Percentiles rank a stretch among this genome's conserved stretches.
Evolutionary conservation across 768 basidiomycete species (phyloP).

Genomic region (Amanita inopinata): DNA sequence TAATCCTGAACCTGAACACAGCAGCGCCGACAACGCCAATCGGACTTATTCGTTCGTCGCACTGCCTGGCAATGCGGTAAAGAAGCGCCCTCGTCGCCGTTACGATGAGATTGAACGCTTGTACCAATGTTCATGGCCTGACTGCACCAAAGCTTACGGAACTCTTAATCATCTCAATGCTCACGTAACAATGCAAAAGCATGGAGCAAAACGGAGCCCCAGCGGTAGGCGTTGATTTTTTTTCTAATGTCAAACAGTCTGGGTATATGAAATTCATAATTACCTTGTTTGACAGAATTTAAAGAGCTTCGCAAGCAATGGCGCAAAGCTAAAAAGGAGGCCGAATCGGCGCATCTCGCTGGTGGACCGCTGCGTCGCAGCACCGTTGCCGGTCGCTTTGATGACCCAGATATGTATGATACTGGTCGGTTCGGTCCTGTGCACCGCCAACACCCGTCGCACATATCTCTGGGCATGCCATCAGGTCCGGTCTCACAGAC

Average conservation of each 20-base stretch:
- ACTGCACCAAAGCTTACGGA: slow-evolving; percentile 79
- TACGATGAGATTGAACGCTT: slow-evolving; percentile 95
- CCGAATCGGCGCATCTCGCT: slow-evolving; percentile 20
- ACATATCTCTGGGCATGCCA: slow-evolving; percentile 19
- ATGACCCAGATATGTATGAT: slow-evolving; percentile 22
- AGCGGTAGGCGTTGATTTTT: slow-evolving; percentile 49
- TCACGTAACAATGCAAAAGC: slow-evolving; percentile 97
- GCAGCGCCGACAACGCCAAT: slow-evolving; percentile 27
- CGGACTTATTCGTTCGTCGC: slow-evolving; percentile 78
- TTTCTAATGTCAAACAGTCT: background rate
- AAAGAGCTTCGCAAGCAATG: slow-evolving; percentile 95
- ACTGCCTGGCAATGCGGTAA: slow-evolving; percentile 70
- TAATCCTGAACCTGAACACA: slow-evolving; percentile 12
- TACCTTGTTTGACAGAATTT: slow-evolving; percentile 60
- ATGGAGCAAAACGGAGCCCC: slow-evolving; percentile 84
- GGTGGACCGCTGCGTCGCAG: slow-evolving; percentile 22
- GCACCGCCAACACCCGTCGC: slow-evolving; percentile 21
- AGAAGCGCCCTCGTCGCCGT: slow-evolving; percentile 74
- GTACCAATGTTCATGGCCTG: slow-evolving; percentile 78
- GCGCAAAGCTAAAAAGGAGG: slow-evolving; percentile 88
- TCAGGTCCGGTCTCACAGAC: slow-evolving; percentile 17
- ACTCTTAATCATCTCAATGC: slow-evolving; percentile 97
- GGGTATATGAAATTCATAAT: slow-evolving; percentile 13
- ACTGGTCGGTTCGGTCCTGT: slow-evolving; percentile 21
- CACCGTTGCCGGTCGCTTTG: slow-evolving; percentile 21